Base-by-base conservation (phyloP, 1,284 basidiomycete species). In the Trichosporon coremiiforme region DNA sequence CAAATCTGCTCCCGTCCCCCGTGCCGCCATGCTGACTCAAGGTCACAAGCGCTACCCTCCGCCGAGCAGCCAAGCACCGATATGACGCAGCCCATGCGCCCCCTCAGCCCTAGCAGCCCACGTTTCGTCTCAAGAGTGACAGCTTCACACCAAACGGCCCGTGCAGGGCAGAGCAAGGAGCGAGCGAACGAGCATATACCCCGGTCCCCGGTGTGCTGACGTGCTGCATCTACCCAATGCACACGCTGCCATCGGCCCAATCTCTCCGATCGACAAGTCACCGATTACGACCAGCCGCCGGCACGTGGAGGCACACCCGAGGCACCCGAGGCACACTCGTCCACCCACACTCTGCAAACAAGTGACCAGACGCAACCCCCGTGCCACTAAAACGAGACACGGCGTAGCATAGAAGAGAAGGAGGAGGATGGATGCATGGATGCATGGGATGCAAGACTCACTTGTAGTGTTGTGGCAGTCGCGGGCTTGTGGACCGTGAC, bases 241-340 rank as follows among this genome's bases (percentile, higher is more conserved):
- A 38, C 36, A 38, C 36, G 45, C 33, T 35, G 33, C 45, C 50
- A 53, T 53, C 50, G 50, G 50, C 20, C 50, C 50, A 22, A 53
- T 53, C 50, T 53, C 50, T 53, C 50, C 50, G 50, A 53, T 53
- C 50, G 7, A 53, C n/a, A 53, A 53, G 50, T 53, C 50, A 53
- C 50, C 50, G 50, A 53, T 53, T 25, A 10, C 50, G 22, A 22
- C 50, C 50, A 53, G 50, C 50, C 50, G 50, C 50, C 50, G 50
- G 50, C 50, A 53, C 50, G 50, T 53, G 50, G 50, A 53, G 5
- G 10, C 41, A 7, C 22, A 22, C 9, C 10, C 36, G 12, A 38
- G 36, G n/a, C 22, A 22, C 9, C 10, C 36, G 12, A 38, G 36
- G n/a, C 17, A 4, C n/a, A 17, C 25, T 25, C 25, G 20, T 20